A percentile compares a stretch with the other conserved stretches of the same genome.
Evolutionary conservation across 306 rosid species (phyloP).

Genomic region (Alnus glutinosa): DNA sequence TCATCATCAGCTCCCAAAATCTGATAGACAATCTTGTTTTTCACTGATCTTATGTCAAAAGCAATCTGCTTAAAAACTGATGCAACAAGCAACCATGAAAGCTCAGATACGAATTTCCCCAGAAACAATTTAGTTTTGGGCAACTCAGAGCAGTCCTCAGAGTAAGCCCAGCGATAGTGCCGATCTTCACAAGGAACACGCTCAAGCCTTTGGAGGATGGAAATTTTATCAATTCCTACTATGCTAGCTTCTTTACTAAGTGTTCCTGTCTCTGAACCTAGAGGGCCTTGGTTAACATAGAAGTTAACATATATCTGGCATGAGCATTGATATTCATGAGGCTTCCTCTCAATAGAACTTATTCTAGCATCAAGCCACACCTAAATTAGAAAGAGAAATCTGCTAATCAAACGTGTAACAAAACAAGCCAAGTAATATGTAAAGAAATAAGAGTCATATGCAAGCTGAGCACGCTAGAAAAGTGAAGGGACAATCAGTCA

Average conservation of each 20-base stretch:
- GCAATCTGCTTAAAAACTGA: constrained; percentile 56
- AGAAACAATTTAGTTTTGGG: constrained; percentile 63
- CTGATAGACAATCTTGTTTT: constrained; percentile 70
- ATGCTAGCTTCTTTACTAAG: constrained; percentile 53
- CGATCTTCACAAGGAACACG: constrained; percentile 44
- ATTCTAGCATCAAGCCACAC: constrained; percentile 81
- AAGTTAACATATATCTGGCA: constrained; percentile 74
- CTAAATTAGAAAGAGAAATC: constrained; percentile 35
- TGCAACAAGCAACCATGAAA: constrained; percentile 77
- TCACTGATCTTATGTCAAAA: constrained; percentile 63
- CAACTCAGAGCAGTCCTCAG: constrained; percentile 60
- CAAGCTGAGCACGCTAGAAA: constrained; percentile 2
- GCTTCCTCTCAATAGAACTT: constrained; percentile 78
- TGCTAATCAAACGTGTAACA: constrained; percentile 4
- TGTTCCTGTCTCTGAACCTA: constrained; percentile 68
- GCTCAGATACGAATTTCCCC: constrained; percentile 65
- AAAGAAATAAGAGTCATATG: not conserved
- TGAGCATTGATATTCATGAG: constrained; percentile 64
- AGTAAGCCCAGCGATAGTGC: constrained; percentile 68
- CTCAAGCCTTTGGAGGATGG: constrained; percentile 69
- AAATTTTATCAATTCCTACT: constrained; percentile 60
- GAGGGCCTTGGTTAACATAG: constrained; percentile 74
- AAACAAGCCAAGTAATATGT: constrained; percentile 8
- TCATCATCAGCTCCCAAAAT: constrained; percentile 40
- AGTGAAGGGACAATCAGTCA: not conserved